phyloP scores from a whole-genome alignment of 2,329 filamentous ascomycete genomes.

The Penicillium capsulatum region DNA sequence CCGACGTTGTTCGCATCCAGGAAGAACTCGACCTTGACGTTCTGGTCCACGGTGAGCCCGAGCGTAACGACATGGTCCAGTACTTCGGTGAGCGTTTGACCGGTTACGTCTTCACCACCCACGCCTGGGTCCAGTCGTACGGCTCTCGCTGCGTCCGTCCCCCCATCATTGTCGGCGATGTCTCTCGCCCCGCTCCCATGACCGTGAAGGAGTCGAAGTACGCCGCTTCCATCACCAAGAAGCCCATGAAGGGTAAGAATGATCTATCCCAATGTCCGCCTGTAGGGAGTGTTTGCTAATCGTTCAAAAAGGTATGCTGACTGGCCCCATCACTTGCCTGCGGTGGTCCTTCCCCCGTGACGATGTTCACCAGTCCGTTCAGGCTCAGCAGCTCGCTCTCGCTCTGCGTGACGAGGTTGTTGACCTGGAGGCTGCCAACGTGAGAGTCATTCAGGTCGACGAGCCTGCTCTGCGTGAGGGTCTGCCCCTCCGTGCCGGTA shows the following conservation, averaged over 20 bases:
- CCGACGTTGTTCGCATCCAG: slow-evolving; percentile 91
- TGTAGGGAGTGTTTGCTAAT: too few species aligned
- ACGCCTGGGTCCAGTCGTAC: slow-evolving; percentile 95
- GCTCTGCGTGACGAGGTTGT: slow-evolving; percentile 97
- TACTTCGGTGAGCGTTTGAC: slow-evolving; percentile 98
- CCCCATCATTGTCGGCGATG: slow-evolving; percentile 97
- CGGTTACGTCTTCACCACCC: slow-evolving; percentile 95
- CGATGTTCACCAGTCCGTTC: slow-evolving; percentile 97
- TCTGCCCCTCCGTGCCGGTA: slow-evolving; percentile 89
- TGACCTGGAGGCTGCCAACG: slow-evolving; percentile 93
- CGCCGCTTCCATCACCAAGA: slow-evolving; percentile 89
- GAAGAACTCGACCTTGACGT: slow-evolving; percentile 97
- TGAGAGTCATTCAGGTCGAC: slow-evolving; percentile 98
- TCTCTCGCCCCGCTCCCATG: slow-evolving; percentile 95
- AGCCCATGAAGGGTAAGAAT: slow-evolving; percentile 99
- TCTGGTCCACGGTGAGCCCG: slow-evolving; percentile 96
- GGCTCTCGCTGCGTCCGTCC: slow-evolving; percentile 97
- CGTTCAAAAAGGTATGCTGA: too few species aligned
- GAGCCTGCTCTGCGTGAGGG: slow-evolving; percentile 99
- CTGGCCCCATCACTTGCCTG: slow-evolving; percentile 96
- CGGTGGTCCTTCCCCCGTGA: slow-evolving; percentile 99
- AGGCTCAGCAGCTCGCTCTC: slow-evolving; percentile 97
- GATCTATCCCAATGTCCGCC: slow-evolving; percentile 72
- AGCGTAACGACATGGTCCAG: slow-evolving; percentile 99
- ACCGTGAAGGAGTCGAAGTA: slow-evolving; percentile 99